Evolutionary conservation across 2,329 filamentous ascomycete genomes (phyloP).

Genomic region (Sporothrix phasma): DNA sequence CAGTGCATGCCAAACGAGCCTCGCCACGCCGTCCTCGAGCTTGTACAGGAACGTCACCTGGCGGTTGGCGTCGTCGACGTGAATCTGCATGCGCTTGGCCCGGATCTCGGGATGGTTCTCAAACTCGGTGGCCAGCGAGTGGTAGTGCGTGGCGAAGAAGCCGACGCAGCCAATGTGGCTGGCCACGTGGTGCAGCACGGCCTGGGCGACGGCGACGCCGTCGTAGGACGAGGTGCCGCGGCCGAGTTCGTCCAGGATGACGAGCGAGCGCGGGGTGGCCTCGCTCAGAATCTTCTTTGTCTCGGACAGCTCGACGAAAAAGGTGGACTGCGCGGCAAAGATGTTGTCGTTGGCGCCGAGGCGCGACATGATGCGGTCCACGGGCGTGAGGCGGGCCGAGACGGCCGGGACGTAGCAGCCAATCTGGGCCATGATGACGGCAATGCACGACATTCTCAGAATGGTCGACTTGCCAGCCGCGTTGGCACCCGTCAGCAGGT

Average conservation of each 20-base stretch:
- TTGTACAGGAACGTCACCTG: constrained; percentile 96
- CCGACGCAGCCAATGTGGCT: constrained; percentile 87
- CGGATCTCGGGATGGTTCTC: constrained; percentile 77
- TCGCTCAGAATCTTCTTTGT: constrained; percentile 97
- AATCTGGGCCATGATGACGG: constrained; percentile 95
- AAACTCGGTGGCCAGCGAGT: constrained; percentile 86
- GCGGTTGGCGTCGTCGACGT: constrained; percentile 74
- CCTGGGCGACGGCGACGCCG: constrained; percentile 90
- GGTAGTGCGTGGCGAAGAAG: constrained; percentile 97
- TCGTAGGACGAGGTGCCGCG: constrained; percentile 93
- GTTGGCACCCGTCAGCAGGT: constrained; percentile 88
- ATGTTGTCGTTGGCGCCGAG: constrained; percentile 98
- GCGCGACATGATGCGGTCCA: constrained; percentile 97
- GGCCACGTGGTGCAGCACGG: constrained; percentile 91
- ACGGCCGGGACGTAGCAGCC: constrained; percentile 83
- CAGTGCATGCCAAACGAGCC: constrained; percentile 99
- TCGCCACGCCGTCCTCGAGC: constrained; percentile 86
- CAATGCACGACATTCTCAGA: constrained; percentile 90
- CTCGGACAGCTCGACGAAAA: constrained; percentile 94
- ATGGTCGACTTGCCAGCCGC: constrained; percentile 96
- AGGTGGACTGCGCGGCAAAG: constrained; percentile 93
- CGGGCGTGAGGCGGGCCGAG: constrained; percentile 74
- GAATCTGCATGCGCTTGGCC: constrained; percentile 84
- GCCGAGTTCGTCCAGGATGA: constrained; percentile 93
- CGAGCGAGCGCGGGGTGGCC: constrained; percentile 84